Conservation (phyloP, 306 rosid genomes). For the Lathyrus oleraceus region DNA sequence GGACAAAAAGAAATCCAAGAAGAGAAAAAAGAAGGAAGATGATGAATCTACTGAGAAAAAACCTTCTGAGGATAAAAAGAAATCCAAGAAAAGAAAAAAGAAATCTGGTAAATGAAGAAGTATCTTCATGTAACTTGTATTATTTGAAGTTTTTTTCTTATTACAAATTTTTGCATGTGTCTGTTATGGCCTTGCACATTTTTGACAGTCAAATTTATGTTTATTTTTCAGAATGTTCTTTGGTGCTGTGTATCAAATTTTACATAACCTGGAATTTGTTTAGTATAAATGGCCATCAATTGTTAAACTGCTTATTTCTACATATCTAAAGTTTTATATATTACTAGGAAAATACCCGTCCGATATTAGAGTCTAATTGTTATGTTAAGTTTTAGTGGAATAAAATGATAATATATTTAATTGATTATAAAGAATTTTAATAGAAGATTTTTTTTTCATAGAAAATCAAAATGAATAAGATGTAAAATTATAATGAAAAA, state of each 20-base stretch:
- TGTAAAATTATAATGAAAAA: too few relatives aligned
- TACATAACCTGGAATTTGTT: background rate
- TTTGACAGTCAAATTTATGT: background rate
- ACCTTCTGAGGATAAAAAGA: slow-evolving; percentile 26
- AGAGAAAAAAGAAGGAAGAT: slow-evolving; percentile 37
- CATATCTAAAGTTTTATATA: background rate
- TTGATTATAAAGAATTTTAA: too few relatives aligned
- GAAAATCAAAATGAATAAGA: too few relatives aligned
- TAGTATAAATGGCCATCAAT: background rate
- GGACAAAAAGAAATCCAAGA: slow-evolving; percentile 30
- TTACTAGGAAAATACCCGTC: too few relatives aligned
- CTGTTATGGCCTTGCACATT: background rate
- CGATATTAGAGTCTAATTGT: too few relatives aligned
- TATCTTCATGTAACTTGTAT: slow-evolving; percentile 21
- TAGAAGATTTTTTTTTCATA: too few relatives aligned
- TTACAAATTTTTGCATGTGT: background rate
- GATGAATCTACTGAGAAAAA: slow-evolving; percentile 31
- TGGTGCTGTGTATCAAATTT: background rate
- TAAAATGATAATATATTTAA: too few relatives aligned
- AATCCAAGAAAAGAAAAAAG: slow-evolving; percentile 43
- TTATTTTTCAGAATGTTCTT: background rate
- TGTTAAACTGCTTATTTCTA: background rate
- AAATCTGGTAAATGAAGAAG: slow-evolving; percentile 22
- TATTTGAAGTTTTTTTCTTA: background rate
- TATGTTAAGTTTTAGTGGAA: too few relatives aligned